A percentile compares a stretch with the other conserved stretches of the same genome.
Evolutionary conservation across 192 early-diverging fungal genomes (phyloP).

Genomic region (Backusella tarrabulga): DNA sequence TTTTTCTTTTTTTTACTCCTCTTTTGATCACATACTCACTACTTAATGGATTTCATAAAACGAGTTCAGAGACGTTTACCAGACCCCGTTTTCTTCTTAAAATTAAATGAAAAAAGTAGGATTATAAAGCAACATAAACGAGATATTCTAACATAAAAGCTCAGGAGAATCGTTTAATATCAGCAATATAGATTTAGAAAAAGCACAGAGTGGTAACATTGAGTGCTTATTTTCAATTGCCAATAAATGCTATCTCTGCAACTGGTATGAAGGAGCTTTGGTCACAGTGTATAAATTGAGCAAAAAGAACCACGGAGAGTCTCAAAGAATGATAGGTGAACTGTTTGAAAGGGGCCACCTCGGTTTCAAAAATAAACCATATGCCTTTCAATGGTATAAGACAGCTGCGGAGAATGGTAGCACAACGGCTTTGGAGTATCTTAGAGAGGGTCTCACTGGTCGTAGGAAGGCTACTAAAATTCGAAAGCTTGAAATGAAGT

Average conservation of each 20-base stretch:
- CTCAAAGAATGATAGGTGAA: background rate
- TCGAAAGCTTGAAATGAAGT: background rate
- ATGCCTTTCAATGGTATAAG: background rate
- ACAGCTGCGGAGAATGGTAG: background rate
- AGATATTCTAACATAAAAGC: background rate
- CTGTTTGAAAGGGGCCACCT: background rate
- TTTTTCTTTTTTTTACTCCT: background rate
- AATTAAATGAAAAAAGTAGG: background rate
- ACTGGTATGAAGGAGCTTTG: background rate
- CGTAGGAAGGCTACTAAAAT: background rate
- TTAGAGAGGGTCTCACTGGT: background rate
- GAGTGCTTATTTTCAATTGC: background rate
- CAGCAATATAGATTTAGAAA: background rate
- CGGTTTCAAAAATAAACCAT: background rate
- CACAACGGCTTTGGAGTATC: background rate
- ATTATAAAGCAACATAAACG: background rate
- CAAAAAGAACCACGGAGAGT: background rate
- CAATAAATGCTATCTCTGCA: background rate
- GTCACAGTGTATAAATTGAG: background rate
- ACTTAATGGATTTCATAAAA: background rate
- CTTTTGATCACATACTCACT: background rate
- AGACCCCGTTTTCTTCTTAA: background rate
- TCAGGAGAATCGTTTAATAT: background rate
- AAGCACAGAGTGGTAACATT: background rate
- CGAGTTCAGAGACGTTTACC: background rate